Base-by-base conservation (phyloP, 1,139 yeast genomes). In the Hyphopichia fennica region DNA sequence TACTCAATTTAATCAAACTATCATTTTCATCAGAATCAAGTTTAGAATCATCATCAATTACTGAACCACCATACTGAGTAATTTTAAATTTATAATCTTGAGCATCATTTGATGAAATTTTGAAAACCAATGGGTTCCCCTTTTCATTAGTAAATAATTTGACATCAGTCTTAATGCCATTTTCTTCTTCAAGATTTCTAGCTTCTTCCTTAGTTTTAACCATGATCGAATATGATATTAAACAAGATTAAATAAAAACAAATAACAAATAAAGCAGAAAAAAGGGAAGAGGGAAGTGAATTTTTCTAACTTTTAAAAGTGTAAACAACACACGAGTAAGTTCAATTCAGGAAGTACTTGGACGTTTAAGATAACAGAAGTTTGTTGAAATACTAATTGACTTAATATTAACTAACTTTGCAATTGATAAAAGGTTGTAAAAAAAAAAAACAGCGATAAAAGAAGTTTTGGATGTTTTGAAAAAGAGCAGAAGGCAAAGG, bases 51-150 rank as follows among this genome's bases (percentile, higher is more conserved):
- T 38, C 37, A 39, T 59, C 65, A 10, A 62, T 56, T 3, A 65
- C 51, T 14, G 54, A 44, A 1, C 75, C 75, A 9, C 75, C 75
- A 49, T 66, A 47, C n/a, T 43, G 44, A 28, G 51, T 57, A 25
- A 69, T 64, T 32, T 58, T 41, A 3, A 47, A 44, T 23, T 48
- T 51, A 42, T 57, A 63, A 28, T 54, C 50, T 13, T 52, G 46
- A 5, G 61, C 57, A 38, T 62, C 69, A 22, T 46, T 48, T 10
- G 37, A 35, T 3, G 62, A 60, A 29, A 65, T 56, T 35, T 50
- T 56, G 41, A 65, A 64, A 15, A 53, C 41, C 46, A 64, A 43
- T 20, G 66, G 52, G 8, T 46, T 41, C 2, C 56, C 56, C n/a
- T 25, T 27, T 10, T n/a, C 11, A 20, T 33, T 34, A 20, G 34